Base-by-base conservation (phyloP, 176 grass and related monocot genomes). In the Oryza brachyantha region DNA sequence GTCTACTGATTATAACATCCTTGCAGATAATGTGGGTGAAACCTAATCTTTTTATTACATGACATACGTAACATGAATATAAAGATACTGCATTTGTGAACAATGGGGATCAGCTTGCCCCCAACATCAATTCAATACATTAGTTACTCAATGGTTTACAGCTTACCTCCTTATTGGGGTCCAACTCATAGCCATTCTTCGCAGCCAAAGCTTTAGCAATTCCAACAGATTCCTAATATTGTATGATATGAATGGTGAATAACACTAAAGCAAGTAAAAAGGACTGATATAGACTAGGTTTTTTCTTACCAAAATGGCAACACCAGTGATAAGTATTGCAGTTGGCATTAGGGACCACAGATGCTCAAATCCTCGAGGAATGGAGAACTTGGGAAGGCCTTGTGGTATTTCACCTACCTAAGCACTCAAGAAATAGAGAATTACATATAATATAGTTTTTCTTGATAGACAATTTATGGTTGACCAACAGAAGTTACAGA, bases 401-500 rank as follows among this genome's bases (percentile, higher is more conserved):
- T 97, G 92, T 21, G 95, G 95, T 90, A 97, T 94, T 81, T 94
- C 89, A 82, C 95, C 95, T 57, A 97, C 95, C 95, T 97, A 83
- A 65, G 21, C 43, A 85, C 16, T 52, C 68, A 24, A 79, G 58
- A 85, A 45, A 70, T 17, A 35, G 9, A 64, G 57, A 22, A 16
- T 52, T 66, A 40, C 7, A 78, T 66, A 66, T 67, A 25, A 50
- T 81, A 29, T 42, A 38, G 40, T 32, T 74, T 80, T 21, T 70
- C 31, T 13, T 55, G 70, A 82, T 36, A 73, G 75, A 75, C 83
- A 76, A 57, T 63, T 38, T 71, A 61, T 5, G 8, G 17, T 61
- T 29, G 11, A 42, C 19, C 5, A 40, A n/a, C n/a, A n/a, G n/a
- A n/a, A n/a, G n/a, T n/a, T n/a, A 70, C 21, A 80, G 4, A 29